Conservation (phyloP, 2,329 filamentous ascomycete genomes). For the Podosphaera aphanis region DNA sequence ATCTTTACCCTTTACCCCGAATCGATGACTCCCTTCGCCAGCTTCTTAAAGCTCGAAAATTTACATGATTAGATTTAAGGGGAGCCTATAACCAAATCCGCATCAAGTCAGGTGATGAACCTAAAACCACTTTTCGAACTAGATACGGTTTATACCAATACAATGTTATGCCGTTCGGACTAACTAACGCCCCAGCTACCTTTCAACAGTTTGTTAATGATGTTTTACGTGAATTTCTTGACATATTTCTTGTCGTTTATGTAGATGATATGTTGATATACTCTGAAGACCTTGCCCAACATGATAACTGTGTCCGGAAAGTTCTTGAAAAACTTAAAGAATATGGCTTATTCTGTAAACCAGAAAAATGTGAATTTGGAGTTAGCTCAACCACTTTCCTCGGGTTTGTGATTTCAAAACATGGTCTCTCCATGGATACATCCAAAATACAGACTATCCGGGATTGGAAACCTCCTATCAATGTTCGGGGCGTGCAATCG, state of each 20-base stretch:
- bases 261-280: conserved; percentile 1
- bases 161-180: conserved; percentile 11
- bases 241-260: conserved; percentile 2
- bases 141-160: too few relatives aligned
- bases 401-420: not conserved
- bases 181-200: not conserved
- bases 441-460: not conserved
- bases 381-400: not conserved
- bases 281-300: not conserved
- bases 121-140: too few relatives aligned
- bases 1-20: too few relatives aligned
- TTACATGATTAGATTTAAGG: too few relatives aligned
- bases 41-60: too few relatives aligned
- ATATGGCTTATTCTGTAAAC: not conserved
- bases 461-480: not conserved
- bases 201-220: not conserved
- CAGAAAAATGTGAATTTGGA: not conserved
- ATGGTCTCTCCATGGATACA: not conserved
- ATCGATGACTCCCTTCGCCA: too few relatives aligned
- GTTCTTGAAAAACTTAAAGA: not conserved
- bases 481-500: not conserved
- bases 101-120: too few relatives aligned
- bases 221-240: not conserved
- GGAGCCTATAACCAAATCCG: too few relatives aligned
- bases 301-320: not conserved